Evolutionary conservation across 1,284 basidiomycete genomes (phyloP).

Genomic region (Irpex lacteus): DNA sequence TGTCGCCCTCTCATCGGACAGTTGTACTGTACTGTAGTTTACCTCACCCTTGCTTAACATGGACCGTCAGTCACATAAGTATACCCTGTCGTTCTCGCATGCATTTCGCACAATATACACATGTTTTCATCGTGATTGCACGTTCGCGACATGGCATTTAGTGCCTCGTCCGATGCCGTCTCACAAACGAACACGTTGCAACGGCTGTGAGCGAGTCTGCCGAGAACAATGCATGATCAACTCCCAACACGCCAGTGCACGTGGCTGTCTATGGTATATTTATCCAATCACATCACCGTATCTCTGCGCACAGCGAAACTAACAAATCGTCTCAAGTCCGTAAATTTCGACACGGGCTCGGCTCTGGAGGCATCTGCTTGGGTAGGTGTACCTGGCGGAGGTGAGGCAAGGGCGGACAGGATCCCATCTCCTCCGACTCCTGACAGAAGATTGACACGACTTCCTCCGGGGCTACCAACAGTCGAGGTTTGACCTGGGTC

Average conservation of each 20-base stretch:
- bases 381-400: slow-evolving; percentile 52
- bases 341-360: slow-evolving; percentile 58
- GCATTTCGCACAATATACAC: background rate
- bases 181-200: no score
- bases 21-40: background rate
- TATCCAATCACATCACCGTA: slow-evolving; percentile 27
- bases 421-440: slow-evolving; percentile 44
- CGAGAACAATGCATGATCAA: background rate
- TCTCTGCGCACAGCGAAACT: slow-evolving; percentile 81
- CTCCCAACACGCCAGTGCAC: background rate
- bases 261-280: no score
- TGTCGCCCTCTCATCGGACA: no score
- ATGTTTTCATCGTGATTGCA: background rate
- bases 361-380: slow-evolving; percentile 41
- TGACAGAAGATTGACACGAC: slow-evolving; percentile 48
- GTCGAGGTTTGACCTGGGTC: slow-evolving; percentile 61
- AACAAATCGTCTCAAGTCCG: slow-evolving; percentile 81
- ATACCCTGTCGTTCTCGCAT: background rate
- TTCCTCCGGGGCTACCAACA: slow-evolving; percentile 57
- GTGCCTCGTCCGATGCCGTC: no score
- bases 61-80: background rate
- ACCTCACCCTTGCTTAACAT: background rate
- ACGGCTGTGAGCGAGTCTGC: no score
- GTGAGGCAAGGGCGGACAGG: slow-evolving; percentile 56
- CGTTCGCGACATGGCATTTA: no score